Conservation (phyloP, 257 asterid genomes). For the Coffea canephora region DNA sequence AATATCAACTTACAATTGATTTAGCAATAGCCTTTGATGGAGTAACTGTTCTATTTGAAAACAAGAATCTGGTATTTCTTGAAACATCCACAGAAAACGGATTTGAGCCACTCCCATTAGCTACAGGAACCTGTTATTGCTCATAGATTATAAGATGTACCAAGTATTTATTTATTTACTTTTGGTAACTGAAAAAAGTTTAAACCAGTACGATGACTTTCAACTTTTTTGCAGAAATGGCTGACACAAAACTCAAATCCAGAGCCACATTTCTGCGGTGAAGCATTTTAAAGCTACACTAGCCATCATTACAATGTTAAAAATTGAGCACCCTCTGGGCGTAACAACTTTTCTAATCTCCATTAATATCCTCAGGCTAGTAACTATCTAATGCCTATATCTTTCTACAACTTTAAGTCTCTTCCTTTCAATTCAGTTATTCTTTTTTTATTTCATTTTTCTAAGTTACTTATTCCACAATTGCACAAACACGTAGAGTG, state of each 20-base stretch:
- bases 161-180: background rate
- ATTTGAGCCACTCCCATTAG: conserved; percentile 85
- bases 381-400: background rate
- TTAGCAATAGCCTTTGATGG: conserved; percentile 91
- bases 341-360: too few species aligned
- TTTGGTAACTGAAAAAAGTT: background rate
- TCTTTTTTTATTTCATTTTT: too few species aligned
- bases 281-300: background rate
- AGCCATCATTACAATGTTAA: background rate
- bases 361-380: too few species aligned
- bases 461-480: too few species aligned
- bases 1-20: conserved; percentile 67
- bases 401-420: too few species aligned
- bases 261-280: background rate
- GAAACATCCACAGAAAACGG: conserved; percentile 92
- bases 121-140: conserved; percentile 90
- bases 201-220: background rate
- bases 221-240: background rate
- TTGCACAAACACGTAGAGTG: too few species aligned
- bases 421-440: too few species aligned
- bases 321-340: too few species aligned
- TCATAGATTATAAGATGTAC: conserved; percentile 24
- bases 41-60: conserved; percentile 67
- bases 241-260: background rate
- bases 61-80: conserved; percentile 81